Evolutionary conservation across 2,329 filamentous ascomycete species (phyloP).

Genomic region (Hortaea sp.): DNA sequence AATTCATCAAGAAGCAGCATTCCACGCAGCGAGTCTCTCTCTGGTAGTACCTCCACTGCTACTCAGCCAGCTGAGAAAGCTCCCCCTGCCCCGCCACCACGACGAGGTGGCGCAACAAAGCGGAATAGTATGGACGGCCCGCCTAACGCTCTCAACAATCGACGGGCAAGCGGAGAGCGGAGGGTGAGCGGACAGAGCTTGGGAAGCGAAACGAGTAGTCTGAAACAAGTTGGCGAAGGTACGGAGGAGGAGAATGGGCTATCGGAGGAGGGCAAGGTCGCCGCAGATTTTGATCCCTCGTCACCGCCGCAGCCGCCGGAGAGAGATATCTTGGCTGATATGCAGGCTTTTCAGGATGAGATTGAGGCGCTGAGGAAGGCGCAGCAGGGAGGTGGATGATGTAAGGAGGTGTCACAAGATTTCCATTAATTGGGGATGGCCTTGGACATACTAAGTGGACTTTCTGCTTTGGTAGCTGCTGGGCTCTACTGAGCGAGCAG

Average conservation of each 20-base stretch:
- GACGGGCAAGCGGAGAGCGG: slow-evolving; percentile 9
- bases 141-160: slow-evolving; percentile 5
- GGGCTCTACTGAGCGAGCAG: too few species aligned
- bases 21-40: slow-evolving; percentile 1
- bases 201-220: slow-evolving; percentile 15
- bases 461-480: too few species aligned
- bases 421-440: too few species aligned
- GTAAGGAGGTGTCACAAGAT: background rate
- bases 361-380: slow-evolving; percentile 17
- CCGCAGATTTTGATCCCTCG: background rate
- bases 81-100: slow-evolving; percentile 22
- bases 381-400: background rate
- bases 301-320: slow-evolving; percentile 1
- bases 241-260: background rate
- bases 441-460: too few species aligned
- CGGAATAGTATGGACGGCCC: slow-evolving; percentile 15
- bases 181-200: slow-evolving; percentile 15
- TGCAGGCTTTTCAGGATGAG: slow-evolving; percentile 22
- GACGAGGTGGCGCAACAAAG: slow-evolving; percentile 12
- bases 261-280: too few species aligned
- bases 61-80: slow-evolving; percentile 1
- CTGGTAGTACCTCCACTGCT: slow-evolving; percentile 8
- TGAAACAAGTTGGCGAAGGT: slow-evolving; percentile 11
- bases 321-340: slow-evolving; percentile 21
- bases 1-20: slow-evolving; percentile 5